Conservation (phyloP, 768 basidiomycete species). For the Sistotremastrum niveocremeum region DNA sequence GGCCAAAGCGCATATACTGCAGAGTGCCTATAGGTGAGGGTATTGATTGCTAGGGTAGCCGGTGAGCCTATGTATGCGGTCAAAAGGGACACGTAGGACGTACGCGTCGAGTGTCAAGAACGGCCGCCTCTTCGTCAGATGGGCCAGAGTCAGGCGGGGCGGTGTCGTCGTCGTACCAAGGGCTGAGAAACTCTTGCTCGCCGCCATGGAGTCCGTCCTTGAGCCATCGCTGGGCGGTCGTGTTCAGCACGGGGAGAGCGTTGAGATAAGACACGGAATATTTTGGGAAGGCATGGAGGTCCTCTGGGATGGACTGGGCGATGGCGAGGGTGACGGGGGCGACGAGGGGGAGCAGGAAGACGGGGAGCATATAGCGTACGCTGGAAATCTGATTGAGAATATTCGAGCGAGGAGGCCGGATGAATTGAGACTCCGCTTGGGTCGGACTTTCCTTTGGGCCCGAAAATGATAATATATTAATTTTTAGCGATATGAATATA, state of each 20-base stretch:
- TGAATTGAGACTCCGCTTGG: constrained; percentile 1
- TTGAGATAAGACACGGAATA: constrained; percentile 70
- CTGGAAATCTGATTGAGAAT: neutral
- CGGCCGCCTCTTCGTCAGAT: constrained; percentile 24
- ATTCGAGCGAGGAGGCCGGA: neutral
- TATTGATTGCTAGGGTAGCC: too few relatives aligned
- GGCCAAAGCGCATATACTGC: constrained; percentile 63
- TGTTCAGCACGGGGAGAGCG: constrained; percentile 54
- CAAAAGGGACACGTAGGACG: too few relatives aligned
- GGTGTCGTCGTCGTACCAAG: constrained; percentile 34
- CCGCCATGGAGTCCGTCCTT: constrained; percentile 59
- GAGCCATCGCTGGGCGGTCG: constrained; percentile 68
- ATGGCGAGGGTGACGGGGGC: constrained; percentile 8
- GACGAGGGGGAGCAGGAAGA: constrained; percentile 14
- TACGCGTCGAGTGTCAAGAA: neutral
- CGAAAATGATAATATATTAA: constrained; percentile 24
- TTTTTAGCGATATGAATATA: constrained; percentile 34
- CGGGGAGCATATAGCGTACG: constrained; percentile 9
- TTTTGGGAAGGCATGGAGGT: constrained; percentile 72
- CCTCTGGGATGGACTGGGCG: constrained; percentile 60
- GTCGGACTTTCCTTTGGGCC: constrained; percentile 3
- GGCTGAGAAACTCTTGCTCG: constrained; percentile 62
- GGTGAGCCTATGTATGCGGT: too few relatives aligned
- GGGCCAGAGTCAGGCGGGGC: constrained; percentile 23
- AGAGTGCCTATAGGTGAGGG: constrained; percentile 33